Evolutionary conservation across 2,329 filamentous ascomycete genomes (phyloP).

Genomic region (Aotearoamyces nothofagi): DNA sequence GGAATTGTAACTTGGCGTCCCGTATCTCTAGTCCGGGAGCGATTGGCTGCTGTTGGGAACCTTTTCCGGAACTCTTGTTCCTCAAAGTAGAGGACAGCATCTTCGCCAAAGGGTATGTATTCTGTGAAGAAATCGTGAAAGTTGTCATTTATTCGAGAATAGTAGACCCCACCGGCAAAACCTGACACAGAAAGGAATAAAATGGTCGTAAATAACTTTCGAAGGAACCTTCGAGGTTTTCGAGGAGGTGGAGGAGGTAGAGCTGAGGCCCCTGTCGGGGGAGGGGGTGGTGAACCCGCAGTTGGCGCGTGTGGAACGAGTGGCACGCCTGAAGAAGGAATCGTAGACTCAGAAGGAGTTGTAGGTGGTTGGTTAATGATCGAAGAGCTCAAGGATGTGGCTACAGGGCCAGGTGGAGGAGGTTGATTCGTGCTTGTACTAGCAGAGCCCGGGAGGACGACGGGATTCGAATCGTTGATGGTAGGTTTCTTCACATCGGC

Average conservation of each 20-base stretch:
- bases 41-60: constrained; percentile 41
- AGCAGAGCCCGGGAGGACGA: constrained; percentile 34
- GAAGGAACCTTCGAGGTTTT: constrained; percentile 57
- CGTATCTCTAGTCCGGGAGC: constrained; percentile 27
- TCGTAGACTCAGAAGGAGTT: constrained; percentile 24
- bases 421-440: constrained; percentile 21
- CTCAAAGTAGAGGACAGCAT: constrained; percentile 88
- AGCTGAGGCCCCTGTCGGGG: constrained; percentile 17
- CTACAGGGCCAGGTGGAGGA: constrained; percentile 18
- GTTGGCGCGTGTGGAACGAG: constrained; percentile 26
- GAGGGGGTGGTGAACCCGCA: constrained; percentile 20
- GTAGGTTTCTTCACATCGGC: constrained; percentile 36
- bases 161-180: constrained; percentile 82
- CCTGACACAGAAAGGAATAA: constrained; percentile 61
- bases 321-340: constrained; percentile 32
- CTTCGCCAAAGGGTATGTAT: constrained; percentile 87
- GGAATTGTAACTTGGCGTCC: constrained; percentile 69
- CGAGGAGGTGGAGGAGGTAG: constrained; percentile 23
- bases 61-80: constrained; percentile 84
- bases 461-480: constrained; percentile 30
- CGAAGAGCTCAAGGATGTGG: constrained; percentile 9
- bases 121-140: constrained; percentile 99
- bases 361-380: constrained; percentile 19
- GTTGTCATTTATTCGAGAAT: constrained; percentile 86
- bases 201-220: constrained; percentile 63